Conservation (phyloP, 73 alveolate genomes). For the Paramecium biaurelia region DNA sequence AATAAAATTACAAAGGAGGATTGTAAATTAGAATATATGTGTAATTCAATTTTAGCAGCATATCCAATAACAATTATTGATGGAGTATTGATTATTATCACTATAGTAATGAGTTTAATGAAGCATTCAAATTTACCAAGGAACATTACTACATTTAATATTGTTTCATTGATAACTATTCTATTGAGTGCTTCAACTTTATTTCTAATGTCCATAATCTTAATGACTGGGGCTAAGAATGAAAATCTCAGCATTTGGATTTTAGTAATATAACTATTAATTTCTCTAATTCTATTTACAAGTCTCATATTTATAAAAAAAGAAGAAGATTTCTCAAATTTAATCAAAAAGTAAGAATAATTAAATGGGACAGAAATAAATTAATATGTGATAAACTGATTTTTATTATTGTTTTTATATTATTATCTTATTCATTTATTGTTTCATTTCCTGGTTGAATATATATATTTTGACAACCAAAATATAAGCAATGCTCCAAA, state of each 20-base stretch:
- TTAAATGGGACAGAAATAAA: background rate
- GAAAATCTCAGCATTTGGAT: background rate
- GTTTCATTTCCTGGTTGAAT: background rate
- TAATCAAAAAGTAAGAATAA: background rate
- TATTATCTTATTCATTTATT: background rate
- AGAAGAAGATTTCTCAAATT: background rate
- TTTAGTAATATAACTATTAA: background rate
- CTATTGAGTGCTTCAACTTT: background rate
- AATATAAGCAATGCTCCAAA: background rate
- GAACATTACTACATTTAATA: background rate
- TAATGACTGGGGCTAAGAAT: background rate
- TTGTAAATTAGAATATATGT: background rate
- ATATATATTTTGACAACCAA: background rate
- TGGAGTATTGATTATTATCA: background rate
- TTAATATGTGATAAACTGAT: background rate
- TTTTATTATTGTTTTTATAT: background rate
- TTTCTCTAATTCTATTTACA: background rate
- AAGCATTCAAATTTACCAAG: background rate
- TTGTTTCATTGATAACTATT: background rate
- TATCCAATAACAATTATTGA: background rate
- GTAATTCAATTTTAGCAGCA: background rate
- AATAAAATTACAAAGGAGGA: background rate
- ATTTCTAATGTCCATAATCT: background rate
- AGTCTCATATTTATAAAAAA: background rate
- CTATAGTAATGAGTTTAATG: background rate